These are phyloP conservation scores for Ophiorrhiza pumila DNA, from an alignment of 257 asterid genomes.

Conservation along the genomic window DNA sequence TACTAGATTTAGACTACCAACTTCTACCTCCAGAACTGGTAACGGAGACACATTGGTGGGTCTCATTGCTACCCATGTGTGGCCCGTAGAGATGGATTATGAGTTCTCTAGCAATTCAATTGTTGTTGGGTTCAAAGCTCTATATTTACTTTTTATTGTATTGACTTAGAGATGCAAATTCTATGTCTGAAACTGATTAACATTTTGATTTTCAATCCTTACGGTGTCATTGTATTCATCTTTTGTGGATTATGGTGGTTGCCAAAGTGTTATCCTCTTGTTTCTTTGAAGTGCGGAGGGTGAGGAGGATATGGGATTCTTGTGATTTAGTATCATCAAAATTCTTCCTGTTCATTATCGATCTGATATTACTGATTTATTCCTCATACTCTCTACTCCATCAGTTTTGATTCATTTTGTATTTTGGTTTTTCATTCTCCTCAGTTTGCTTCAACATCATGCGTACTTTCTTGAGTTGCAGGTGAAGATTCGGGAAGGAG, in stretches of 20 bases:
- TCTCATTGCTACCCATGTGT: not conserved
- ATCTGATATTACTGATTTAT: not conserved
- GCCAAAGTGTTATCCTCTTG: not conserved
- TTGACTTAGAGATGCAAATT: not conserved
- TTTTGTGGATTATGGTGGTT: not conserved
- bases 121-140: not conserved
- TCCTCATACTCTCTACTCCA: not conserved
- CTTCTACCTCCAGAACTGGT: not conserved
- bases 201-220: not conserved
- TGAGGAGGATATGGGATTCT: not conserved
- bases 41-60: not conserved
- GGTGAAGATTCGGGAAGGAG: constrained; percentile 93
- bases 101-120: not conserved
- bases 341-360: not conserved
- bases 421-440: not conserved
- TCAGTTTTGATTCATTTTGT: not conserved
- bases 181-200: not conserved
- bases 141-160: no score
- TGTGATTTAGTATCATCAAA: not conserved
- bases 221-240: not conserved
- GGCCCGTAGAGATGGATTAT: not conserved
- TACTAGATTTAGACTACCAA: not conserved
- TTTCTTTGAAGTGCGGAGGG: no score
- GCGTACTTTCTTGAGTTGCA: constrained; percentile 33
- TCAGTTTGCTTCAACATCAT: constrained; percentile 9